These are phyloP conservation scores for Edaphochlamys debaryana DNA, from an alignment of 139 green algal genomes.

Conservation along the genomic window DNA sequence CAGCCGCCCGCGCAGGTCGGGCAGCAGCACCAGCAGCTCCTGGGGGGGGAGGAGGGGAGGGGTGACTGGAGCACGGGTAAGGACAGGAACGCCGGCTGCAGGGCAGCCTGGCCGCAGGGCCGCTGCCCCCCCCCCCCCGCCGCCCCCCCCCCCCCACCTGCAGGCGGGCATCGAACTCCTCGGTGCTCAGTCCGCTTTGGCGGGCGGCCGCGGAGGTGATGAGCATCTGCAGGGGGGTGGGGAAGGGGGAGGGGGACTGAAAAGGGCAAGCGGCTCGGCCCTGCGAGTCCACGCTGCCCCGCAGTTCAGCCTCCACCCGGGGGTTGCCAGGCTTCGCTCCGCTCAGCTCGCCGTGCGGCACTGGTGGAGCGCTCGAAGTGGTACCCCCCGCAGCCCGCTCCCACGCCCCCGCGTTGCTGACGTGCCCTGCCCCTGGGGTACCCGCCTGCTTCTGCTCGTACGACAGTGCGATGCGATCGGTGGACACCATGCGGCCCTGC, in stretches of 20 bases:
- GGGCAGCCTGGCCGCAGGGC: too few species aligned
- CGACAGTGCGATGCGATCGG: constrained; percentile 5
- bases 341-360: too few species aligned
- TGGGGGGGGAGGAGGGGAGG: background rate
- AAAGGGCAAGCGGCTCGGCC: background rate
- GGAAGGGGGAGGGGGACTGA: background rate
- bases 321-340: too few species aligned
- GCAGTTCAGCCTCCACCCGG: too few species aligned
- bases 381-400: too few species aligned
- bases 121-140: background rate
- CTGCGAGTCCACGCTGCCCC: too few species aligned
- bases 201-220: constrained; percentile 17
- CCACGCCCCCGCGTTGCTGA: background rate
- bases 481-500: constrained; percentile 11
- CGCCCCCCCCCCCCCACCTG: background rate
- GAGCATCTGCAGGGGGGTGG: background rate
- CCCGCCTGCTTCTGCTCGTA: constrained; percentile 20
- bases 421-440: background rate
- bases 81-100: background rate
- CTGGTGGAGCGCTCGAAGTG: too few species aligned
- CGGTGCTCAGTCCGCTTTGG: constrained; percentile 8
- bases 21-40: constrained; percentile 49
- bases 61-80: background rate
- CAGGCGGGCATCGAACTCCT: constrained; percentile 9
- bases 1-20: constrained; percentile 36